phyloP scores from a whole-genome alignment of 306 rosid genomes.

The Mucuna pruriens region DNA sequence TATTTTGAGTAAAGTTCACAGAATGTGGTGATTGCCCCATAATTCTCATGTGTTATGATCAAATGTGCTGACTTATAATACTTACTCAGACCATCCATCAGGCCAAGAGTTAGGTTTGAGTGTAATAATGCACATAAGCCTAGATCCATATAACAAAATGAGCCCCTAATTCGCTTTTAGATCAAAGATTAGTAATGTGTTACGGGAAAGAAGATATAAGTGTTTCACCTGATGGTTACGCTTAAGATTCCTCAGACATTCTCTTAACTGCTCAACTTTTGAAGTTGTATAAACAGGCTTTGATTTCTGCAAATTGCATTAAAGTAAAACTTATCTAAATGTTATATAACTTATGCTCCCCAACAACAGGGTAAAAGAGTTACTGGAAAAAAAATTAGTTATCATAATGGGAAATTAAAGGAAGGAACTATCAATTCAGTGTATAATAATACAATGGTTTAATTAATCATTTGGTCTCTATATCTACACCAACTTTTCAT shows the following conservation, averaged over 20 bases:
- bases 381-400: not conserved
- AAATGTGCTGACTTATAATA: not conserved
- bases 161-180: not conserved
- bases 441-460: too few relatives aligned
- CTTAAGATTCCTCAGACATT: conserved; percentile 70
- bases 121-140: not conserved
- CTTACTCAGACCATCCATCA: not conserved
- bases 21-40: too few relatives aligned
- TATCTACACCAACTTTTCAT: too few relatives aligned
- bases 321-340: conserved; percentile 10
- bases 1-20: too few relatives aligned
- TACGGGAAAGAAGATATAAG: not conserved
- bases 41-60: not conserved
- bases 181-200: not conserved
- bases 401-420: not conserved
- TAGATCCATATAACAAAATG: conserved; percentile 3
- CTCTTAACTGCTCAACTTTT: conserved; percentile 57
- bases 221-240: conserved; percentile 57
- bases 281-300: conserved; percentile 39
- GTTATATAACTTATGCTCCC: not conserved
- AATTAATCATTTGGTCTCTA: too few relatives aligned
- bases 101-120: not conserved
- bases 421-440: conserved; percentile 5
- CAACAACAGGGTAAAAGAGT: not conserved
- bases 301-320: conserved; percentile 46